Evolutionary conservation across 2,329 filamentous ascomycete genomes (phyloP).

Genomic region (Nannizziopsis arthrosporioides): DNA sequence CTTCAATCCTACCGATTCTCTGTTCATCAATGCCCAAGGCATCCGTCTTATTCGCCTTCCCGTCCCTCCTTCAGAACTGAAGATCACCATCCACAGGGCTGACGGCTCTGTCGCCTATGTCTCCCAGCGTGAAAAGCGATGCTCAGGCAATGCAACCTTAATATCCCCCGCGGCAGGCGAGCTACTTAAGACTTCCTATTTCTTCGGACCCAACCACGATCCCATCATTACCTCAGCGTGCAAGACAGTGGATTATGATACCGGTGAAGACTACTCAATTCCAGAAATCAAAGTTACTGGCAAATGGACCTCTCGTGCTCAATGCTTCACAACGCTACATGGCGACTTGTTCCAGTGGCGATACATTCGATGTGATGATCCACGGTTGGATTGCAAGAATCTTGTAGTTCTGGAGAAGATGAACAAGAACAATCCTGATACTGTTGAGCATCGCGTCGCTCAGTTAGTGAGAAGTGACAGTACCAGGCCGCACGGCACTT

Average conservation of each 20-base stretch:
- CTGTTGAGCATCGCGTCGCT: constrained; percentile 23
- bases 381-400: constrained; percentile 15
- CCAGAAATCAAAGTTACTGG: constrained; percentile 25
- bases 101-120: constrained; percentile 39
- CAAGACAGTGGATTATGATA: not conserved
- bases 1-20: constrained; percentile 12
- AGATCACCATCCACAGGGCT: constrained; percentile 25
- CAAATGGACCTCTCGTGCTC: constrained; percentile 39
- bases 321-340: constrained; percentile 37
- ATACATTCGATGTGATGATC: constrained; percentile 39
- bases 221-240: constrained; percentile 35
- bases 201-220: constrained; percentile 44
- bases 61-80: constrained; percentile 29
- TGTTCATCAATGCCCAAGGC: constrained; percentile 22
- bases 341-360: constrained; percentile 45
- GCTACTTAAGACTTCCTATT: constrained; percentile 45
- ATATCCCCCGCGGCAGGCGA: constrained; percentile 28
- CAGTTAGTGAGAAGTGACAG: constrained; percentile 31
- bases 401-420: constrained; percentile 21
- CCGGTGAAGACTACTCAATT: constrained; percentile 15
- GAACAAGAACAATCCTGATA: constrained; percentile 3
- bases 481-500: constrained; percentile 31
- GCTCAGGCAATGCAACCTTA: constrained; percentile 41
- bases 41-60: constrained; percentile 23
- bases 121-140: constrained; percentile 39